Percentiles rank a stretch among this genome's conserved stretches.
Conservation (phyloP, 1,284 basidiomycete species). For the Irpex sp. region DNA sequence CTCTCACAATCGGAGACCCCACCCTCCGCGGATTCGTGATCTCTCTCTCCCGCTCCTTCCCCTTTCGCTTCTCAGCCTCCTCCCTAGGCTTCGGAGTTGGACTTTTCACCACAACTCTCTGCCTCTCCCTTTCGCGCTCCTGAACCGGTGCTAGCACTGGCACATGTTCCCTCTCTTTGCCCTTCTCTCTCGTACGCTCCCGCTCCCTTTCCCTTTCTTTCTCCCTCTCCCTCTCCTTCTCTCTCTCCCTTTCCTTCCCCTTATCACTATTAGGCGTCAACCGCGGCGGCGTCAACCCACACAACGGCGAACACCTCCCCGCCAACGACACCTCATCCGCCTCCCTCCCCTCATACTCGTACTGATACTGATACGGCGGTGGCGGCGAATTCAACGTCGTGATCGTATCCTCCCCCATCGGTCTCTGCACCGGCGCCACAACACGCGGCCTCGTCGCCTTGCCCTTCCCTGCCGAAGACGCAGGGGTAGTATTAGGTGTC, state of each 20-base stretch:
- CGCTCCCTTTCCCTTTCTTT: slow-evolving; percentile 6
- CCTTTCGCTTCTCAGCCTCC: slow-evolving; percentile 12
- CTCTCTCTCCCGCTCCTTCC: slow-evolving; percentile 11
- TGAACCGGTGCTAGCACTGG: not conserved
- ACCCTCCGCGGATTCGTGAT: slow-evolving; percentile 27
- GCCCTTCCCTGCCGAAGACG: not conserved
- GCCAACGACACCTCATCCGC: slow-evolving; percentile 19
- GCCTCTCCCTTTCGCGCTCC: slow-evolving; percentile 11
- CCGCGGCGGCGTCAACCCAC: slow-evolving; percentile 22
- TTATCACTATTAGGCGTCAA: slow-evolving; percentile 19
- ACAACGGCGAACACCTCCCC: slow-evolving; percentile 29
- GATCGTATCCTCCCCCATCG: slow-evolving; percentile 16
- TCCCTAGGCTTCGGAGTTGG: not conserved
- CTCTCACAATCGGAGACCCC: slow-evolving; percentile 25
- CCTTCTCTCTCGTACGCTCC: slow-evolving; percentile 9
- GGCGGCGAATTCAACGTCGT: slow-evolving; percentile 21
- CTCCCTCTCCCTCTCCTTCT: not conserved
- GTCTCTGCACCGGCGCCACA: slow-evolving; percentile 15
- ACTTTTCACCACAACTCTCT: slow-evolving; percentile 6
- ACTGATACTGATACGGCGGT: slow-evolving; percentile 17
- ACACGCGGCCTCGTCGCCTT: slow-evolving; percentile 16
- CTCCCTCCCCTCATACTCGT: slow-evolving; percentile 16
- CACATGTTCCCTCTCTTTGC: slow-evolving; percentile 2
- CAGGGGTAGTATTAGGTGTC: not conserved
- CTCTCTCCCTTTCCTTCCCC: slow-evolving; percentile 22